Evolutionary conservation across 1,139 yeast species (phyloP).

Genomic region (Lodderomyces metapsilosis): DNA sequence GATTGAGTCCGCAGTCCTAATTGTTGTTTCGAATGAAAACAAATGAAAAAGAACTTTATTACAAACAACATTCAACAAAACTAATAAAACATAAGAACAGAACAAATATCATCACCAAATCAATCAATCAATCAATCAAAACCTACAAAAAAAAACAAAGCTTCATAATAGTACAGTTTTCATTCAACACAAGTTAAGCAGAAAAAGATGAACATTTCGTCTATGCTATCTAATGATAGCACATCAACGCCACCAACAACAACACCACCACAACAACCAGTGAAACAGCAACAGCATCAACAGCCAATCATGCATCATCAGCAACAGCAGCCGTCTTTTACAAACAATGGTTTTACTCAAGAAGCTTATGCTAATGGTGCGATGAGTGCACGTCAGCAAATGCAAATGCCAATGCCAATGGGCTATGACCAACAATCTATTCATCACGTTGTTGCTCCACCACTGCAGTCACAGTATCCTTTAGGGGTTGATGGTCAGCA

Average conservation of each 20-base stretch:
- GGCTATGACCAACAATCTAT: background rate
- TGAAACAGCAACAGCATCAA: background rate
- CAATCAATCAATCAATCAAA: conserved; percentile 7
- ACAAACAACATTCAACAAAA: too few species aligned
- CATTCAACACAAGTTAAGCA: too few species aligned
- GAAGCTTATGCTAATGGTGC: background rate
- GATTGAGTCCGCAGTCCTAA: background rate
- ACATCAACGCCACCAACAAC: conserved; percentile 1
- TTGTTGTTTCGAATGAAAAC: background rate
- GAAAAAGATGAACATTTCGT: conserved; percentile 36
- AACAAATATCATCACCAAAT: background rate
- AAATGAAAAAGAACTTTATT: background rate
- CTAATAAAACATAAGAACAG: too few species aligned
- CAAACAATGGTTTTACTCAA: background rate
- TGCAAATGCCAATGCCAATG: conserved; percentile 1
- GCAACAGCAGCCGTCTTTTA: conserved; percentile 2
- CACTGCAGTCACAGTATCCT: too few species aligned
- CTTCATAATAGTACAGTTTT: too few species aligned
- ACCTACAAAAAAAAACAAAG: background rate
- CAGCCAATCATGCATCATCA: too few species aligned
- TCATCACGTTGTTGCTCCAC: background rate
- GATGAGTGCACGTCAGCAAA: background rate
- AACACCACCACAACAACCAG: conserved; percentile 1
- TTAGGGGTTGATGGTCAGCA: too few species aligned
- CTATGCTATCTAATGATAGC: conserved; percentile 36